Conservation (phyloP, 1,284 basidiomycete genomes). For the Schizophyllum amplum region DNA sequence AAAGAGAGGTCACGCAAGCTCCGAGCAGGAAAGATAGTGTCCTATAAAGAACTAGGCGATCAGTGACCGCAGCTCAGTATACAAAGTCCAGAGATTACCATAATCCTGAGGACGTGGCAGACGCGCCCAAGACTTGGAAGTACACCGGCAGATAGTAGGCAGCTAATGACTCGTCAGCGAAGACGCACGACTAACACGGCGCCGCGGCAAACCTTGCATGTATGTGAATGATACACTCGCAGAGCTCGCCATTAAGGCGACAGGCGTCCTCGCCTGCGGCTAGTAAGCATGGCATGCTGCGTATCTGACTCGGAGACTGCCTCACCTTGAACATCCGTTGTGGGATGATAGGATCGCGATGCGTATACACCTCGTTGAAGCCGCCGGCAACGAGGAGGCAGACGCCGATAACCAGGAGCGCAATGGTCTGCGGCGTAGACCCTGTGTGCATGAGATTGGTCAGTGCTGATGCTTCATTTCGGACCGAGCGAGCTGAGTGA, state of each 20-base stretch:
- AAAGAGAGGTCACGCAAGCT: constrained; percentile 44
- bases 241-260: constrained; percentile 44
- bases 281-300: constrained; percentile 28
- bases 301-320: neutral
- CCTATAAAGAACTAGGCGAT: neutral
- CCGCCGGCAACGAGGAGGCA: constrained; percentile 47
- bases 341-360: constrained; percentile 73
- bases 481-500: neutral
- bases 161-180: constrained; percentile 22
- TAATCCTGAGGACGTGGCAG: constrained; percentile 69
- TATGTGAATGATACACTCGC: constrained; percentile 67
- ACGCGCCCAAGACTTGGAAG: constrained; percentile 72
- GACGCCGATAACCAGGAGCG: constrained; percentile 63
- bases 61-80: too few relatives aligned
- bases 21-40: constrained; percentile 75
- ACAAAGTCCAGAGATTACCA: too few relatives aligned
- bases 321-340: constrained; percentile 67
- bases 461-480: neutral
- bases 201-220: constrained; percentile 23
- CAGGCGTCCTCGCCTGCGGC: constrained; percentile 64
- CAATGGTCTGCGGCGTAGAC: constrained; percentile 54
- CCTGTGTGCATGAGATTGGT: too few relatives aligned
- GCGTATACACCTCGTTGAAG: constrained; percentile 65
- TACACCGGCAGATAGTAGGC: constrained; percentile 72
- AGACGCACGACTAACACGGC: constrained; percentile 1